Base-by-base conservation (phyloP, 2,329 filamentous ascomycete genomes). In the Sarocladium strictum region DNA sequence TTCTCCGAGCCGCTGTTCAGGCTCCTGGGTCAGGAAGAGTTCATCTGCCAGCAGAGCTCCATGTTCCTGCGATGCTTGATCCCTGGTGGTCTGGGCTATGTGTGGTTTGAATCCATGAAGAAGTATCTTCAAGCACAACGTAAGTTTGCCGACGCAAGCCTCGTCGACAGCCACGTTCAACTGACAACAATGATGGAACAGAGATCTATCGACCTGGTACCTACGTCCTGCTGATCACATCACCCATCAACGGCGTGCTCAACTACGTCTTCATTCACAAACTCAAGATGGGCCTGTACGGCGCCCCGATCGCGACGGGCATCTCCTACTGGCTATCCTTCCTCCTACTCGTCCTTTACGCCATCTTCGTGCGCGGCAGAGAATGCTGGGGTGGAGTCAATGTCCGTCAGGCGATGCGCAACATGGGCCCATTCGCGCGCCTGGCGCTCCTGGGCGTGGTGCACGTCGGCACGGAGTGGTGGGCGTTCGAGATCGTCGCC, bases 401-500 rank as follows among this genome's bases (percentile, higher is more conserved):
- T 67, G 81, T 81, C 6, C 75, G 77, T 3, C 78, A 77, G 49
- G 86, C 85, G 2, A 65, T 88, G n/a, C 73, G 79, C 1, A 87
- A 92, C 62, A 75, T 88, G 15, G 71, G 79, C 15, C 83, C 84
- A 0, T 96, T 96, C 65, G 78, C 87, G 1, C 82, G 84, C 10
- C 81, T 96, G 3, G 89, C 90, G 0, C 69, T 87, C 14, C 74
- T 95, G 0, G 91, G 90, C 0, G 77, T 95, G 40, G 72, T 95
- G 3, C 90, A 95, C 59, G 88, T 96, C 4, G 91, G 89, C 3
- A 94, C 90, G 0, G 91, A 96, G 69, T 96, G 90, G 90, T 95
- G 90, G 90, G 91, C 90, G 0, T 96, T 96, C 62, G 90, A 95
- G 69, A 93, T 95, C 60, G 89, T 95, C 1, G 89, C 90, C 1